Percentiles rank a stretch among this genome's conserved stretches.
Conservation (phyloP, 768 basidiomycete species). For the Termitomyces sp. region DNA sequence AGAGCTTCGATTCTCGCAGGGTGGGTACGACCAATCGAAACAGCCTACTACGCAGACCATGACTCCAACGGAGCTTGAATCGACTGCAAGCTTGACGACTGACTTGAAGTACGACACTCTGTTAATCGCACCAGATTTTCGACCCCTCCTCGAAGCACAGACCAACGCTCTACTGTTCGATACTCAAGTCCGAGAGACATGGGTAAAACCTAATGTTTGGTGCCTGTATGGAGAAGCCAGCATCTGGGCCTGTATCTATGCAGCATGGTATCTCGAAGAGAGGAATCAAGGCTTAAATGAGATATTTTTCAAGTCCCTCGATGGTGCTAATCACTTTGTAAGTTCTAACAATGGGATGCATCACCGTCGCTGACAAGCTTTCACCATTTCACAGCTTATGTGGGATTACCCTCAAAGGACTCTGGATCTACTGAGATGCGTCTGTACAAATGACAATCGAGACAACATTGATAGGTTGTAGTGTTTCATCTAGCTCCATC, state of each 20-base stretch:
- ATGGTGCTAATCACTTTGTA: conserved; percentile 9
- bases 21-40: not conserved
- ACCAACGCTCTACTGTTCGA: not conserved
- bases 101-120: not conserved
- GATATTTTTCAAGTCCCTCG: not conserved
- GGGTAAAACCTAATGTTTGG: not conserved
- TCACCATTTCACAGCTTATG: not conserved
- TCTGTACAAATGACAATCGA: too few species aligned
- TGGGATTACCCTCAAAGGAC: conserved; percentile 5
- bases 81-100: not conserved
- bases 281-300: not conserved
- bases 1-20: not conserved
- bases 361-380: too few species aligned
- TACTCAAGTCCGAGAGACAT: not conserved
- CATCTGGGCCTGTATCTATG: not conserved
- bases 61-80: not conserved
- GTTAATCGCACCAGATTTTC: not conserved
- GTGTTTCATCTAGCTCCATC: too few species aligned
- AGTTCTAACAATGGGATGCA: not conserved
- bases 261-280: conserved; percentile 1
- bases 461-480: too few species aligned
- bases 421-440: not conserved
- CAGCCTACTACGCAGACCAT: not conserved
- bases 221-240: not conserved
- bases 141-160: not conserved